These are phyloP conservation scores for Pleomassaria siparia DNA, from an alignment of 2,329 filamentous ascomycete genomes.

Conservation along the genomic window DNA sequence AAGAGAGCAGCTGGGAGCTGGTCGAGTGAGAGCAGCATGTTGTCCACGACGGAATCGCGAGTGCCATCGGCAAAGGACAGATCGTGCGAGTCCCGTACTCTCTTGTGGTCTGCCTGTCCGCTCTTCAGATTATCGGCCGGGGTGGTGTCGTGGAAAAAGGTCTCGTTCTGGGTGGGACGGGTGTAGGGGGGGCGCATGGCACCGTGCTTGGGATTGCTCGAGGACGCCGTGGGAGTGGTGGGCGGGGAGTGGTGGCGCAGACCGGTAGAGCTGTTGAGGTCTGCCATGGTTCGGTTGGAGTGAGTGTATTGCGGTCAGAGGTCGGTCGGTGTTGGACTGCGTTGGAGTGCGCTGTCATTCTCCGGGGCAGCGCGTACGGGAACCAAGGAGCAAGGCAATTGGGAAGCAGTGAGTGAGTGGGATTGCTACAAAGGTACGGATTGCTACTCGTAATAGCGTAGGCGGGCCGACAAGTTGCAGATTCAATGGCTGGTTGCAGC, in stretches of 20 bases:
- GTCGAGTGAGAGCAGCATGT: slow-evolving; percentile 92
- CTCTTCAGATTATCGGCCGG: slow-evolving; percentile 29
- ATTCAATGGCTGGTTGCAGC: slow-evolving; percentile 8
- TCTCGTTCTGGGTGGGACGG: slow-evolving; percentile 28
- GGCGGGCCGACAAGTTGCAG: slow-evolving; percentile 2
- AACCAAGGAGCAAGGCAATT: slow-evolving; percentile 6
- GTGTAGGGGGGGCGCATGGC: slow-evolving; percentile 35
- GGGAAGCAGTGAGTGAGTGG: slow-evolving; percentile 4
- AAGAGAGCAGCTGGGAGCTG: slow-evolving; percentile 55
- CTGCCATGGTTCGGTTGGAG: slow-evolving; percentile 24
- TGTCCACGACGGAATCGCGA: slow-evolving; percentile 89
- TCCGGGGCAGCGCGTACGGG: slow-evolving; percentile 20
- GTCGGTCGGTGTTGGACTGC: slow-evolving; percentile 20
- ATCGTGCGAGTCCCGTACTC: slow-evolving; percentile 71
- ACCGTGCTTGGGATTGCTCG: slow-evolving; percentile 23
- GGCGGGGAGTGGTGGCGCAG: slow-evolving; percentile 25
- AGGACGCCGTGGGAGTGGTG: slow-evolving; percentile 32
- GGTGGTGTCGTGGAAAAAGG: slow-evolving; percentile 41
- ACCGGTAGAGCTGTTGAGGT: slow-evolving; percentile 15
- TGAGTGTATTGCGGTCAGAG: slow-evolving; percentile 15
- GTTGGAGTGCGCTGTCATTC: slow-evolving; percentile 29
- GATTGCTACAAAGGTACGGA: too few relatives aligned
- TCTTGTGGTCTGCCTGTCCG: slow-evolving; percentile 20
- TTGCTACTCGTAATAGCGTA: background rate
- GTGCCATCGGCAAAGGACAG: slow-evolving; percentile 78